Evolutionary conservation across 164 flowering plant species (phyloP).

Genomic region (Vitis rotundifolia): DNA sequence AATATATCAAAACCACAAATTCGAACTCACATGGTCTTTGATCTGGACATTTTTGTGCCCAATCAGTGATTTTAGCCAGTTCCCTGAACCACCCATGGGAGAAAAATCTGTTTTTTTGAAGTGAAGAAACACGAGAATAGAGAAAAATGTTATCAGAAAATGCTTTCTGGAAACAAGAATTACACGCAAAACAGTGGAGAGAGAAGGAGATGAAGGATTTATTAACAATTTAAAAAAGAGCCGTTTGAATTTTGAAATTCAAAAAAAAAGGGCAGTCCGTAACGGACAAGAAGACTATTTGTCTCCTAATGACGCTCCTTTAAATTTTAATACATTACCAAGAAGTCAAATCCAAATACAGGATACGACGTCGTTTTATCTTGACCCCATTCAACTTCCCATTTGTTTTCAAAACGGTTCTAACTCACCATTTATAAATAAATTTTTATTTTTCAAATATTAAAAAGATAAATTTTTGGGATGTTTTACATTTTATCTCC

Average conservation of each 20-base stretch:
- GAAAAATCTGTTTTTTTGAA: not conserved
- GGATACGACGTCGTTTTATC: no score
- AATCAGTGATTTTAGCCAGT: slow-evolving; percentile 79
- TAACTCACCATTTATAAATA: no score
- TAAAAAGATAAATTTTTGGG: no score
- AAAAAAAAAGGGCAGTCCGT: not conserved
- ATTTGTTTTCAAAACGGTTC: no score
- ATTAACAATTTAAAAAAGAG: not conserved
- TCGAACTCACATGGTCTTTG: slow-evolving; percentile 43
- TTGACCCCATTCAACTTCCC: no score
- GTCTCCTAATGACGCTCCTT: no score
- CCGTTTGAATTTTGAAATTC: slow-evolving; percentile 27
- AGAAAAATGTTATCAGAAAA: not conserved
- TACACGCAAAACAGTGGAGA: not conserved
- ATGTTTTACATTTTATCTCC: no score
- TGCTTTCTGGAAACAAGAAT: not conserved
- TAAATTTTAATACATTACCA: no score
- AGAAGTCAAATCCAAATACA: no score
- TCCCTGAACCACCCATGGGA: slow-evolving; percentile 81
- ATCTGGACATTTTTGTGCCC: slow-evolving; percentile 47
- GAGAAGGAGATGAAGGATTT: not conserved
- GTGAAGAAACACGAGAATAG: not conserved
- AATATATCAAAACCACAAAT: slow-evolving; percentile 3
- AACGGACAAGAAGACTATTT: slow-evolving; percentile 3
- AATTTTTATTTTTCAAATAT: no score